These are phyloP conservation scores for Phytomonas sp. DNA, from an alignment of 208 protist genomes.

Conservation along the genomic window DNA sequence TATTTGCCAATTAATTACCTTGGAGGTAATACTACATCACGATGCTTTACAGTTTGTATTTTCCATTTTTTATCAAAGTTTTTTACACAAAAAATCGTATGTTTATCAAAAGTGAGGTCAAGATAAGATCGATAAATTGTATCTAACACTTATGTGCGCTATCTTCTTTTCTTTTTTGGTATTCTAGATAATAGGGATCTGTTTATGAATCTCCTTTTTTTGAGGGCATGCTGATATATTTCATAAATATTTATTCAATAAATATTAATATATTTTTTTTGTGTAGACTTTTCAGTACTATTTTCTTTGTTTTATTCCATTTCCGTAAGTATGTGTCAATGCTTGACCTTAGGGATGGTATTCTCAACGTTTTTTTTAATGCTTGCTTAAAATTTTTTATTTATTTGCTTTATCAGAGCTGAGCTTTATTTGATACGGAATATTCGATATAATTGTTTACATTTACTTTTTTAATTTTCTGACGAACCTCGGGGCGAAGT, in stretches of 20 bases:
- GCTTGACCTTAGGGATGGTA: background rate
- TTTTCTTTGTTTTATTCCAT: background rate
- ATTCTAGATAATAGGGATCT: background rate
- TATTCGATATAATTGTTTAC: background rate
- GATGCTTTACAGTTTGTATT: background rate
- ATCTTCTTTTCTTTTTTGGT: background rate
- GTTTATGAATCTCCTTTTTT: background rate
- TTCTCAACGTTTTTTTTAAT: background rate
- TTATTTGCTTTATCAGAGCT: background rate
- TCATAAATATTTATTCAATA: background rate
- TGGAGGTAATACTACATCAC: background rate
- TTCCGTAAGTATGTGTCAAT: background rate
- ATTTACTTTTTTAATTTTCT: background rate
- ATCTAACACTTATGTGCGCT: background rate
- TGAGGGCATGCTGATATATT: background rate
- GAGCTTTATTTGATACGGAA: background rate
- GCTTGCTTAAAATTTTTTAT: background rate
- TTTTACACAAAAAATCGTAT: background rate
- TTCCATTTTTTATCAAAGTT: background rate
- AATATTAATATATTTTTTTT: background rate
- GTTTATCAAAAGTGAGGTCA: background rate
- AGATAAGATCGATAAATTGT: background rate
- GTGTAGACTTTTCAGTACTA: background rate
- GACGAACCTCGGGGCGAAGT: background rate
- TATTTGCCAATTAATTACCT: background rate